phyloP scores from a whole-genome alignment of 192 early-diverging fungal genomes.

The Rhizoclosmatium sp. region DNA sequence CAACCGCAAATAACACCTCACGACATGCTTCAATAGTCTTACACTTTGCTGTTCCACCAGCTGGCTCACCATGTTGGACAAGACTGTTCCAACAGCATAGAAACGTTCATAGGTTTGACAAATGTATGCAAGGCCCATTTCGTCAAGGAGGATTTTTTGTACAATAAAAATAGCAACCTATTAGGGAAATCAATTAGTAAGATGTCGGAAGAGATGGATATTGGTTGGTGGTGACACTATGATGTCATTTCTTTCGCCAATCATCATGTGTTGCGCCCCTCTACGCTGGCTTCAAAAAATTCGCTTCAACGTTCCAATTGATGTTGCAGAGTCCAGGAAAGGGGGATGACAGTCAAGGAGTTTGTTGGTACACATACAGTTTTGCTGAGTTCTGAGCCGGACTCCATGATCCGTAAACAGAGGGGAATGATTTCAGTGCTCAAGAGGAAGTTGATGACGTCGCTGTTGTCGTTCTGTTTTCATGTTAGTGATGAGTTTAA shows the following conservation, averaged over 20 bases:
- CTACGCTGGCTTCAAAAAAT: too few relatives aligned
- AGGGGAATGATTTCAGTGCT: constrained; percentile 98
- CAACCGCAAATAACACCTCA: constrained; percentile 90
- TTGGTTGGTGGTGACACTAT: too few relatives aligned
- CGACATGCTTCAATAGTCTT: constrained; percentile 91
- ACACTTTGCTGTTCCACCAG: constrained; percentile 85
- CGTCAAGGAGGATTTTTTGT: constrained; percentile 94
- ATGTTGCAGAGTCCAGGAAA: background rate
- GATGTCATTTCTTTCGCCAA: too few relatives aligned
- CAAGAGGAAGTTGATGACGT: constrained; percentile 94
- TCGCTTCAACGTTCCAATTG: background rate
- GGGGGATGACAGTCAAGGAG: background rate
- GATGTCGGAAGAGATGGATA: background rate
- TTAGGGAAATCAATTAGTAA: background rate
- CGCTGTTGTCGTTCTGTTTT: constrained; percentile 87
- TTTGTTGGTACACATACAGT: constrained; percentile 60
- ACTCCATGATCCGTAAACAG: constrained; percentile 99
- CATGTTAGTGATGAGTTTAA: background rate
- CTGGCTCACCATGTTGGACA: constrained; percentile 93
- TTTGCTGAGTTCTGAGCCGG: constrained; percentile 94
- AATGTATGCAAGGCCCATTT: constrained; percentile 88
- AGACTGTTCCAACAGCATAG: constrained; percentile 93
- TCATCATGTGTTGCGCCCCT: too few relatives aligned
- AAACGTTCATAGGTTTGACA: constrained; percentile 93
- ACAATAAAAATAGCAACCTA: constrained; percentile 97